Conservation (phyloP, 441 rosid genomes). For the Pelargonium myrrhifolium region DNA sequence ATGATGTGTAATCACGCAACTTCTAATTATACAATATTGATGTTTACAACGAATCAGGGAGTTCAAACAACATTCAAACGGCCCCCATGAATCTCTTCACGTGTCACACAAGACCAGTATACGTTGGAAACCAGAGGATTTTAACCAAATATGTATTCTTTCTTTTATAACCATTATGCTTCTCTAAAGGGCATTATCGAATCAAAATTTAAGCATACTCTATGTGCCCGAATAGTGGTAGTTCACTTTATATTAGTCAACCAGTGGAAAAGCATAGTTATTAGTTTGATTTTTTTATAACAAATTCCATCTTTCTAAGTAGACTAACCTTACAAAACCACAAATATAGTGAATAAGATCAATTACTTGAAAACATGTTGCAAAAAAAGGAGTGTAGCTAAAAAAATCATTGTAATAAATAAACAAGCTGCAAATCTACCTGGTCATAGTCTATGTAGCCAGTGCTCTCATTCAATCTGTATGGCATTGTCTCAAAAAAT, state of each 20-base stretch:
- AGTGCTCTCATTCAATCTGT: slow-evolving; percentile 28
- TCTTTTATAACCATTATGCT: too few relatives aligned
- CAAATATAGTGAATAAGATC: background rate
- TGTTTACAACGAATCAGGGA: too few relatives aligned
- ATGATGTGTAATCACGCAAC: too few relatives aligned
- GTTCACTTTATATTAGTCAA: background rate
- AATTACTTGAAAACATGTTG: background rate
- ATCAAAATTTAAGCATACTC: background rate
- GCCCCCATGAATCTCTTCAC: too few relatives aligned
- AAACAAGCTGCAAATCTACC: slow-evolving; percentile 15
- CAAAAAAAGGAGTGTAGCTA: background rate
- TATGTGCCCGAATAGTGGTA: background rate
- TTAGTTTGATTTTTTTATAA: too few relatives aligned
- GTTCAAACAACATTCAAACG: too few relatives aligned
- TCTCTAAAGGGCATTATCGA: too few relatives aligned
- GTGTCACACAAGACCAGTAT: too few relatives aligned
- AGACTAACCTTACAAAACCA: background rate
- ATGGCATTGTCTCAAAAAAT: slow-evolving; percentile 31
- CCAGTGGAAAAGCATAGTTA: too few relatives aligned
- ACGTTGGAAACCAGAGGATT: too few relatives aligned
- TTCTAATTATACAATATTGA: too few relatives aligned
- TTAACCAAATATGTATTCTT: too few relatives aligned
- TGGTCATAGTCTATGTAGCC: slow-evolving; percentile 28
- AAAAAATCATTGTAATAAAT: background rate
- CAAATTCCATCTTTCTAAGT: background rate